Evolutionary conservation across 164 flowering plant genomes (phyloP).

Genomic region (Kingdonia uniflora): DNA sequence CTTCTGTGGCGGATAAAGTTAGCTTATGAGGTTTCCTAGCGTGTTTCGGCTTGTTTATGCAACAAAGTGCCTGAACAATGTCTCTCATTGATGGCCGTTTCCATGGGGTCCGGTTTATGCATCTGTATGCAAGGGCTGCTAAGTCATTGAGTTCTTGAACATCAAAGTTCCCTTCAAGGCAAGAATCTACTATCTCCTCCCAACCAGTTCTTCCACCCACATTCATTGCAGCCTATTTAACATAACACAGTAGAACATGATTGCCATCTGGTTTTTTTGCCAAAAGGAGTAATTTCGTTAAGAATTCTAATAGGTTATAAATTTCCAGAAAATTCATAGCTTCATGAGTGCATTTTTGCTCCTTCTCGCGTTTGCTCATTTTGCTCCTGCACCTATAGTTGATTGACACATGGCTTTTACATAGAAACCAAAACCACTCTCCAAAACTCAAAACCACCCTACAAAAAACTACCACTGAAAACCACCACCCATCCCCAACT

Average conservation of each 20-base stretch:
- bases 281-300: too few relatives aligned
- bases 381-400: too few relatives aligned
- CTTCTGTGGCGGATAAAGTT: constrained; percentile 34
- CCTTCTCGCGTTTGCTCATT: too few relatives aligned
- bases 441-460: too few relatives aligned
- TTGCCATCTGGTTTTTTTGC: too few relatives aligned
- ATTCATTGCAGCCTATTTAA: constrained; percentile 70
- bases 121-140: constrained; percentile 75
- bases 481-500: too few relatives aligned
- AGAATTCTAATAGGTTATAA: too few relatives aligned
- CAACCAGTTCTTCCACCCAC: constrained; percentile 73
- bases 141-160: constrained; percentile 62
- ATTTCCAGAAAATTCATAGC: too few relatives aligned
- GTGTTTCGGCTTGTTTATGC: constrained; percentile 40
- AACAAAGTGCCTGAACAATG: constrained; percentile 65
- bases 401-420: too few relatives aligned
- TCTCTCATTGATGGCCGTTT: constrained; percentile 86
- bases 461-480: too few relatives aligned
- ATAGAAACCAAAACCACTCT: too few relatives aligned
- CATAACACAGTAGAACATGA: constrained; percentile 6
- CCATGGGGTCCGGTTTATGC: constrained; percentile 48
- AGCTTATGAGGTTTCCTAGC: constrained; percentile 35
- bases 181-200: constrained; percentile 88
- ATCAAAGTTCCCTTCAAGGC: constrained; percentile 59
- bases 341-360: too few relatives aligned